These are phyloP conservation scores for Panicum virgatum DNA, from an alignment of 202 grass and related monocot species.

Conservation along the genomic window DNA sequence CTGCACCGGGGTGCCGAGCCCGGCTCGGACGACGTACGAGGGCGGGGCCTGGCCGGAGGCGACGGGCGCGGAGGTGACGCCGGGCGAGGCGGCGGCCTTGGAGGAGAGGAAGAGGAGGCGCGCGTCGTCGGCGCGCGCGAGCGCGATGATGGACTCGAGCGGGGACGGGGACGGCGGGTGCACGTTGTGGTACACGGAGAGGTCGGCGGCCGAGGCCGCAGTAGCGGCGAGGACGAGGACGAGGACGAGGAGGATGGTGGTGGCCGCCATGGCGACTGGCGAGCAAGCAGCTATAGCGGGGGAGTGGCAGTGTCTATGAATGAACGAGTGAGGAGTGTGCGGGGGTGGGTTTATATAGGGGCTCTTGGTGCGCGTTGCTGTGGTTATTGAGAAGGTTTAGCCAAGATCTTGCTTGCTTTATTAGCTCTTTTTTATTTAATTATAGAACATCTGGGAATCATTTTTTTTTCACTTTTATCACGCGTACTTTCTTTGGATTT, in stretches of 20 bases:
- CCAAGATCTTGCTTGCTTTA: not conserved
- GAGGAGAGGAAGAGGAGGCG: conserved; percentile 71
- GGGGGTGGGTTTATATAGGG: conserved; percentile 47
- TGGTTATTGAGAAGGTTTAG: not conserved
- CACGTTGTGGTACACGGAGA: conserved; percentile 71
- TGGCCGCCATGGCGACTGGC: conserved; percentile 50
- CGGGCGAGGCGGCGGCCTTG: conserved; percentile 49
- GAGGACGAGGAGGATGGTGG: conserved; percentile 7
- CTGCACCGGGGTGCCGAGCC: conserved; percentile 69
- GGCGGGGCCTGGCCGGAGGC: conserved; percentile 82
- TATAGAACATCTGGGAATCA: too few species aligned
- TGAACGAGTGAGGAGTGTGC: not conserved
- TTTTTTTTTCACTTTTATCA: too few species aligned
- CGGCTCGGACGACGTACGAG: conserved; percentile 78
- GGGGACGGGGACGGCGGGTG: conserved; percentile 57
- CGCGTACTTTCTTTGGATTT: too few species aligned
- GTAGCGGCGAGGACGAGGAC: conserved; percentile 39
- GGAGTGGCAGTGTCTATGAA: not conserved
- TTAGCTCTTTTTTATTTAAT: not conserved
- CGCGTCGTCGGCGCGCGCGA: conserved; percentile 60
- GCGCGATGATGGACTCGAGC: conserved; percentile 66
- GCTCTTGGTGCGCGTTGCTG: not conserved
- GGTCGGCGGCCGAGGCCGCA: conserved; percentile 36
- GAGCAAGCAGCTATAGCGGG: not conserved
- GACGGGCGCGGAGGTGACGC: conserved; percentile 55